Evolutionary conservation across 805 yeast species (phyloP).

Genomic region (Saturnispora mendoncae): DNA sequence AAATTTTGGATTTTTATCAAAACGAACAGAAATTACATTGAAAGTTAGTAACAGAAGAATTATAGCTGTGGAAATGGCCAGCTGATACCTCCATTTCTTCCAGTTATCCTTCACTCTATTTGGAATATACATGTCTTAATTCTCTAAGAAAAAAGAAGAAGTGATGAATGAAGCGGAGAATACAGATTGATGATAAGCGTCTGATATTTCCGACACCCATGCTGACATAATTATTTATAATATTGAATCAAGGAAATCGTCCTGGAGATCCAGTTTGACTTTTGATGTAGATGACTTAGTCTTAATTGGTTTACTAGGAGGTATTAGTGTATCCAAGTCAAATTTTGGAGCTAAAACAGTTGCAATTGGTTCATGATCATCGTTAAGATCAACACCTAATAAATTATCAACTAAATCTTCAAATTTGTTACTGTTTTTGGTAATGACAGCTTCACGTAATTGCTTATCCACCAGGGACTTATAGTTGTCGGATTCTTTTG

Average conservation of each 20-base stretch:
- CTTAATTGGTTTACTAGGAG: neutral
- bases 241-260: slow-evolving; percentile 14
- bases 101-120: slow-evolving; percentile 3
- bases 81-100: neutral
- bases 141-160: neutral
- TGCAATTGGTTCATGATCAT: neutral
- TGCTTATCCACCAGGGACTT: slow-evolving; percentile 9
- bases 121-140: slow-evolving; percentile 11
- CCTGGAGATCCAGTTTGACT: slow-evolving; percentile 3
- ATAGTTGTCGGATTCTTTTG: slow-evolving; percentile 14
- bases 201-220: no score
- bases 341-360: neutral
- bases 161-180: no score
- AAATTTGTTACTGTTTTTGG: slow-evolving; percentile 1
- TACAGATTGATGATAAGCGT: no score
- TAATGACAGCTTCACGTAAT: neutral
- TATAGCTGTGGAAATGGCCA: neutral
- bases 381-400: slow-evolving; percentile 9
- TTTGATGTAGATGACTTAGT: neutral
- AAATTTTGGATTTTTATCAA: neutral
- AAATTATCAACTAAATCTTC: slow-evolving; percentile 14
- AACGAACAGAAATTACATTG: neutral
- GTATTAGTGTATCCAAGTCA: slow-evolving; percentile 10
- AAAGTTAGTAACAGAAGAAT: slow-evolving; percentile 1
- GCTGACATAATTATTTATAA: neutral